Evolutionary conservation across 139 green algal species (phyloP), one percentile per base, ranked within the genome.

Genomic region (Trebouxia sp.): DNA sequence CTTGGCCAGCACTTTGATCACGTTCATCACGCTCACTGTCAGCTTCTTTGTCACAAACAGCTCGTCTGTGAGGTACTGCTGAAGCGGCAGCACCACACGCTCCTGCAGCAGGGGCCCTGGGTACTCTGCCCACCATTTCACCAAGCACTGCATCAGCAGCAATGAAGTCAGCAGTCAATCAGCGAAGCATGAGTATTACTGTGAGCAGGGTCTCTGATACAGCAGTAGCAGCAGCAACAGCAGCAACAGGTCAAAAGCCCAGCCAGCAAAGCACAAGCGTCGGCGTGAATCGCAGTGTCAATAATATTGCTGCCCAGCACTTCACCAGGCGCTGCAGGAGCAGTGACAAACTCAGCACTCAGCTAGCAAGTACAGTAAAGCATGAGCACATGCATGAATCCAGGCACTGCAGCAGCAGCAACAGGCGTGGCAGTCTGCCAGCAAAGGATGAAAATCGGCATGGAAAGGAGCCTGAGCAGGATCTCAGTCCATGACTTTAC

Each of bases 41-140:
- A 97, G 89, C 87, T 95, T 96, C 88, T 96, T 97, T 39, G 92
- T 96, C 12, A 88, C 90, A 65, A 90, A 89, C 41, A 97, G 90
- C 91, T 98, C 94, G 38, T 91, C 85, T 8, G 87, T 93, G 11
- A 95, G 85, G 81, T 94, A 93, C 53, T 78, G 72, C 82, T 96
- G 92, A 75, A 96, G 85, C 15, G 92, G 92, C 37, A 74, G 48
- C 53, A 96, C 90, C 51, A 96, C 90, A 1, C 89, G 84, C 58
- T 65, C 45, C 74, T 89, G 80, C 56, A 97, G 90, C 51, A 97
- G 80, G 9, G 84, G 79, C 8, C 83, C 80, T 0, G 93, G 92
- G 86, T 97, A 97, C 48, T 93, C 89, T 1, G 89, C 84, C 94
- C 92, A 97, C 93, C 93, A 97, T 74, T 90, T 91, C 53, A 96